These are phyloP conservation scores for Trichosporon sp. DNA, from an alignment of 1,284 basidiomycete species.

Conservation along the genomic window DNA sequence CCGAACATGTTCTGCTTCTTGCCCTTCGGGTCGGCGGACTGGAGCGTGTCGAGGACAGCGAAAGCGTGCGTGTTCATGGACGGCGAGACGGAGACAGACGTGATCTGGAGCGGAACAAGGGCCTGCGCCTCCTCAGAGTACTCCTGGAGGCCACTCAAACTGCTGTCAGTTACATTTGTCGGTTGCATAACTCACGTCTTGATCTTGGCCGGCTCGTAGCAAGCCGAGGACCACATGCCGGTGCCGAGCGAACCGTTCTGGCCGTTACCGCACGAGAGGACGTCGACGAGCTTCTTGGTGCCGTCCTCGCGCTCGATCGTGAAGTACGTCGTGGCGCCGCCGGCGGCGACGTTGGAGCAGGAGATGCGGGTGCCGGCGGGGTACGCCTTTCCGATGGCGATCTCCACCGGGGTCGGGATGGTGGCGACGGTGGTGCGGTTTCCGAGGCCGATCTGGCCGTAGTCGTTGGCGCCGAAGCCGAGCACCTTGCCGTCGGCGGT, in stretches of 20 bases:
- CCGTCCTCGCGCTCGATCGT: constrained; percentile 59
- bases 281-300: constrained; percentile 56
- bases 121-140: constrained; percentile 64
- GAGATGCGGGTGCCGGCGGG: constrained; percentile 57
- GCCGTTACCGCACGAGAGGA: constrained; percentile 79
- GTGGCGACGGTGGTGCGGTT: constrained; percentile 62
- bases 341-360: constrained; percentile 65
- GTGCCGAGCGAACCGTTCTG: constrained; percentile 78
- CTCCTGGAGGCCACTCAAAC: constrained; percentile 74
- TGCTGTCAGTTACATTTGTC: constrained; percentile 8
- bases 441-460: constrained; percentile 79
- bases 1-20: constrained; percentile 49
- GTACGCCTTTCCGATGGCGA: constrained; percentile 59
- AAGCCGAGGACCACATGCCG: constrained; percentile 68
- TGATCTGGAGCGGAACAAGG: constrained; percentile 65
- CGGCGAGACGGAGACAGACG: constrained; percentile 59
- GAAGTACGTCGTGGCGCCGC: constrained; percentile 61
- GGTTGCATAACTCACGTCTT: constrained; percentile 56
- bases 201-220: constrained; percentile 66
- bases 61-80: constrained; percentile 75
- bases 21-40: constrained; percentile 50
- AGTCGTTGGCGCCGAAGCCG: constrained; percentile 84
- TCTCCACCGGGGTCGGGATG: constrained; percentile 79
- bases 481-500: constrained; percentile 70
- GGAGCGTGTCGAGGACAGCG: constrained; percentile 65